Percentiles rank a stretch among this genome's conserved stretches.
These are phyloP conservation scores for Apiospora marii DNA, from an alignment of 2,329 filamentous ascomycete genomes.

Conservation along the genomic window DNA sequence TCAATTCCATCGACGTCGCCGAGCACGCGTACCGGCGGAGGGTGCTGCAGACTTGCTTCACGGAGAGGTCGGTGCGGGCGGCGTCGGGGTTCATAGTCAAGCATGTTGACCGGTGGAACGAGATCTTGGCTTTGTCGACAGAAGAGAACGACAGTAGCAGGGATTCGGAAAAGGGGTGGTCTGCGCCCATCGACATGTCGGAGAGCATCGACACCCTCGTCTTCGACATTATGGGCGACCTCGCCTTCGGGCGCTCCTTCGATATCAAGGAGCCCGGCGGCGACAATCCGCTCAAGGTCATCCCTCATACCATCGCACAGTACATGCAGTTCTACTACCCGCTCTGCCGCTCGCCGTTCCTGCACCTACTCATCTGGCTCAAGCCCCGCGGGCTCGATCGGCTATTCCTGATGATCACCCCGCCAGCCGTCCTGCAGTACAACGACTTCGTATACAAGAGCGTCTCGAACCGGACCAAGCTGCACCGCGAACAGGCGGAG, in stretches of 20 bases:
- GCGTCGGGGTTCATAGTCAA: conserved; percentile 31
- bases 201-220: background rate
- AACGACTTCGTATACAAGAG: background rate
- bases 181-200: background rate
- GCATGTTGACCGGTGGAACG: background rate
- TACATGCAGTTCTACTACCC: background rate
- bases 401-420: background rate
- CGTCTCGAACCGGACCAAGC: background rate
- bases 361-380: background rate
- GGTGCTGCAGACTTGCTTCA: conserved; percentile 34
- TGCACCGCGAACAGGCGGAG: conserved; percentile 21
- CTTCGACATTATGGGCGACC: conserved; percentile 30
- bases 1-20: conserved; percentile 32
- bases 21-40: conserved; percentile 34
- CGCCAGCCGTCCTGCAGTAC: background rate
- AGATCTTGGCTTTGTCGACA: background rate
- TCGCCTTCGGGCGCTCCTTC: conserved; percentile 37
- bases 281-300: conserved; percentile 30
- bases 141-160: conserved; percentile 22
- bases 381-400: background rate
- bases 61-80: conserved; percentile 33
- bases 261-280: conserved; percentile 37
- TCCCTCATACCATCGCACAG: conserved; percentile 26
- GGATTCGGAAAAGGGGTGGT: background rate
- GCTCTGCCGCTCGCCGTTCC: background rate